Base-by-base conservation (phyloP, 371 early-diverging fungal species). In the Entomophthora muscae region DNA sequence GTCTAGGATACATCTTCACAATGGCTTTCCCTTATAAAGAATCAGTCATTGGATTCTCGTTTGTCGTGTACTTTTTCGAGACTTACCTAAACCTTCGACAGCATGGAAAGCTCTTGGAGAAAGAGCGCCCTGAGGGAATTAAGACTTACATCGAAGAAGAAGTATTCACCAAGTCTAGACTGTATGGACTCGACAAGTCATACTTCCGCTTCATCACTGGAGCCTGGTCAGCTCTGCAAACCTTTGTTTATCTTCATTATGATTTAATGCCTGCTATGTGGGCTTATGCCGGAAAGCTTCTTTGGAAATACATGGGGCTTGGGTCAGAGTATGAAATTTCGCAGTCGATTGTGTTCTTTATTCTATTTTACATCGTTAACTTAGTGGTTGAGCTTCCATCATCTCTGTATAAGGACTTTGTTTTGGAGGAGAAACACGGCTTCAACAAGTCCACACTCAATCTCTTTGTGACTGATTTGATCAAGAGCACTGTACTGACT, bases 371-470 rank as follows among this genome's bases (percentile, higher is more conserved):
- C 7, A 22, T 84, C 5, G 64, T 86, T 22, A 79, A 83, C 0
- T 85, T 86, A 0, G 58, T 87, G 3, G 70, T 88, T 22, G 78
- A 81, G 3, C 69, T 92, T 52, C 98, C 98, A 1, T 83, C 92
- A 64, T 78, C 80, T 55, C 68, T 96, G 24, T 95, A 93, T 69
- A 81, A 77, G 57, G 94, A 90, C 1, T 99, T 99, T 82, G 92
- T 93, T 31, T 79, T 98, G 58, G 99, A 99, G 72, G 81, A 87
- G 68, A 76, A 80, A 21, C 93, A 95, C 72, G 98, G 98, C 2
- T 98, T 98, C 76, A 99, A 99, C 77, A 98, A 98, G 69, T 88
- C 86, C 68, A 95, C 98, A 0, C 31, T 89, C 12, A 71, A 73
- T 0, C 70, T 95, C 58, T 99, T 85, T 71, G 70, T 94, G 59